Evolutionary conservation across 495 filamentous ascomycete genomes (phyloP), one percentile per base, ranked within the genome.

Genomic region (Podospora pseudopauciseta): DNA sequence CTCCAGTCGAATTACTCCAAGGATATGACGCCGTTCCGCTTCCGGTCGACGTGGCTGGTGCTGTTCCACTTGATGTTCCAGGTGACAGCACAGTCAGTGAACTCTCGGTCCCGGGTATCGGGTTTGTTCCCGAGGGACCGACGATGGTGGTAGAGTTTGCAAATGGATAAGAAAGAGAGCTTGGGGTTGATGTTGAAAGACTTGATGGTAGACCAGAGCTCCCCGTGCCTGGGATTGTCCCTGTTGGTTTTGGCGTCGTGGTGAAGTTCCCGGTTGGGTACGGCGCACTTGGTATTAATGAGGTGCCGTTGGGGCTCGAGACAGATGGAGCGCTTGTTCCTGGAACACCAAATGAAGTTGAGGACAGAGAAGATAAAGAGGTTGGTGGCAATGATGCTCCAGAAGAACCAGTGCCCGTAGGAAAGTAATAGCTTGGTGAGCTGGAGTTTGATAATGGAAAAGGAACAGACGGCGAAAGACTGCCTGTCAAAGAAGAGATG

Each of bases 371-470:
- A 7, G 61, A 39, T 6, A 26, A 19, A 6, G 61, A 49, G 5
- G 9, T 19, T 44, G 61, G 19, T 19, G 34, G 18, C 27, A 32
- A 13, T 5, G 5, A 2, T 18, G n/a, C 49, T 23, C n/a, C 61
- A 26, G 61, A 63, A 32, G 61, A 30, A 18, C 16, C 26, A 34
- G 23, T 62, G 15, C 60, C 30, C 5, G 60, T n/a, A 30, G 60
- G 60, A 4, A n/a, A 32, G 3, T 28, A n/a, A 19, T 63, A 34
- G 60, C 30, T 62, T 27, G 60, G 53, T 4, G n/a, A 23, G 20
- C 61, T 63, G 16, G 61, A 39, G 23, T 70, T 74, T 19, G 65
- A 60, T 4, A 64, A 26, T 58, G 66, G 72, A 57, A 60, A 67
- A 34, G 70, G 70, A 34, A 49, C 54, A 18, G 65, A 63, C 1